Percentiles rank a stretch among this genome's conserved stretches.
phyloP scores from a whole-genome alignment of 23 red algal species.

The Gracilariopsis chorda region DNA sequence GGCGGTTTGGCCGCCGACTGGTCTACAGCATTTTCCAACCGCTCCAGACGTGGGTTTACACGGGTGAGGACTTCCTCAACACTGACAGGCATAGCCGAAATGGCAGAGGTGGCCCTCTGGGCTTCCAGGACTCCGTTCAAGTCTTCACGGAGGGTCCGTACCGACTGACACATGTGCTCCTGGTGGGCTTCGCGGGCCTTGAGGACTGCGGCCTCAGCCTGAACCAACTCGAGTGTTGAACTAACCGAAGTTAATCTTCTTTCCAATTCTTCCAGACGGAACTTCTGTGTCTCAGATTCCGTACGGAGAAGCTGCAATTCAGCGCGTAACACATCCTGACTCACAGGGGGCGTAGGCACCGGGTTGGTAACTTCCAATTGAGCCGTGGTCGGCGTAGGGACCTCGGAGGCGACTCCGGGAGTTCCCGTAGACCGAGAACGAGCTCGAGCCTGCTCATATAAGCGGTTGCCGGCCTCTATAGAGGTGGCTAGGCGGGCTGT shows the following conservation, averaged over 20 bases:
- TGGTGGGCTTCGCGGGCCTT: neutral
- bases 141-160: neutral
- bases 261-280: neutral
- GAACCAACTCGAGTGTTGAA: neutral
- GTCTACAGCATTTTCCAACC: neutral
- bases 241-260: neutral
- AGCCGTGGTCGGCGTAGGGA: neutral
- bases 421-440: neutral
- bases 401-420: neutral
- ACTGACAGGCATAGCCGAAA: neutral
- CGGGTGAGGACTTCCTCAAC: conserved; percentile 2
- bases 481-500: neutral
- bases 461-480: neutral
- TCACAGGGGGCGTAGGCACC: neutral
- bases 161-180: neutral
- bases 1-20: neutral
- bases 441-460: neutral
- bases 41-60: neutral
- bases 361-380: neutral
- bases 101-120: neutral
- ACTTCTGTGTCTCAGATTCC: conserved; percentile 1
- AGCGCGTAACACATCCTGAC: neutral
- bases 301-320: neutral
- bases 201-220: neutral
- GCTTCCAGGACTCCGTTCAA: neutral